phyloP scores from a whole-genome alignment of 2,329 filamentous ascomycete genomes.

The Epichloe glyceriae region DNA sequence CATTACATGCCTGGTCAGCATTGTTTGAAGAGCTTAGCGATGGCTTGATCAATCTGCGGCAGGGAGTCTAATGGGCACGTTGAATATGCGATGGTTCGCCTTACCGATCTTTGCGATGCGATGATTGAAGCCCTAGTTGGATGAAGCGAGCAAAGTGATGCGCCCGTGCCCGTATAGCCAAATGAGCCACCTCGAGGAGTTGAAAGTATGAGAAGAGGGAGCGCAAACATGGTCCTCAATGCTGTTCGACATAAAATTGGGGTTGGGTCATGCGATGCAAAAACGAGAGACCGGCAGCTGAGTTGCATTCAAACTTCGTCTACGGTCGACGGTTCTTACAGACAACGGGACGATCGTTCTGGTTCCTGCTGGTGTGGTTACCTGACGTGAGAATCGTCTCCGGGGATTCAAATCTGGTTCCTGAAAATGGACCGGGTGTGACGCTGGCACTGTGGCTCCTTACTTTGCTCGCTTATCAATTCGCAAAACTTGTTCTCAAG shows the following conservation, averaged over 20 bases:
- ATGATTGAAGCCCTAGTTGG: constrained; percentile 6
- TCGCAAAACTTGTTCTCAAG: background rate
- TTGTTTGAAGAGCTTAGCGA: constrained; percentile 13
- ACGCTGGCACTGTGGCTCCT: constrained; percentile 4
- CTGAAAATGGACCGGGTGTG: background rate
- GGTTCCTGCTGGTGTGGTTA: background rate
- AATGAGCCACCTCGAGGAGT: background rate
- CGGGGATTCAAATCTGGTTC: background rate
- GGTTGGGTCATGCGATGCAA: background rate
- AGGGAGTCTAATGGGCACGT: constrained; percentile 2
- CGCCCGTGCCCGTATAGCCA: constrained; percentile 20
- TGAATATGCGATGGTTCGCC: constrained; percentile 1
- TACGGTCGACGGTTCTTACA: background rate
- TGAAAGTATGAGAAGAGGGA: background rate
- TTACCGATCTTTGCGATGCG: constrained; percentile 3
- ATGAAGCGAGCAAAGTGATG: constrained; percentile 39
- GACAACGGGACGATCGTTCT: background rate
- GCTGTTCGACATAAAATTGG: background rate
- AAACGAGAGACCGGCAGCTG: background rate
- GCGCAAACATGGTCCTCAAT: background rate
- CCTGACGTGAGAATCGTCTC: background rate
- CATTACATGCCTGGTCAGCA: constrained; percentile 41
- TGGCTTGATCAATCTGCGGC: constrained; percentile 14
- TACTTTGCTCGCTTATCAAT: constrained; percentile 7
- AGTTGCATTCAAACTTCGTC: background rate